These are phyloP conservation scores for Penicillium sp. DNA, from an alignment of 2,329 filamentous ascomycete species.

Conservation along the genomic window DNA sequence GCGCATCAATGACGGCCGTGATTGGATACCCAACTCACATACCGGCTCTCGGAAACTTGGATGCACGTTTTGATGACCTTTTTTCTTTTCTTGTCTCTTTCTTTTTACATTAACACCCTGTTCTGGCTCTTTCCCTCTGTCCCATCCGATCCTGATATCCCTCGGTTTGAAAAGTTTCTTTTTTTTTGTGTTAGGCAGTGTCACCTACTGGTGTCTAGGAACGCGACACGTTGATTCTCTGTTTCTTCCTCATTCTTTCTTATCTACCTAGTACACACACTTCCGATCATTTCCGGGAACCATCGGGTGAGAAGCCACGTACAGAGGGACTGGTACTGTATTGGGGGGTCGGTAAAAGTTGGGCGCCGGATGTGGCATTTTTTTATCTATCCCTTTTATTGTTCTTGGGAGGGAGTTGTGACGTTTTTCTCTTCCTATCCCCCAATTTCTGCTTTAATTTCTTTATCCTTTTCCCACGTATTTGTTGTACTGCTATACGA, in stretches of 20 bases:
- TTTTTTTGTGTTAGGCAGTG: conserved; percentile 35
- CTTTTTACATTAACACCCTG: conserved; percentile 25
- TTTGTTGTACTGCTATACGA: conserved; percentile 1
- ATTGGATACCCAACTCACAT: conserved; percentile 8
- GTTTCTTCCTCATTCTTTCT: conserved; percentile 4
- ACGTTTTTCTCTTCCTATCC: conserved; percentile 11
- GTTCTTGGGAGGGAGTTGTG: conserved; percentile 14
- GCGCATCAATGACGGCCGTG: conserved; percentile 11
- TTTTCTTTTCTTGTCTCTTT: conserved; percentile 26
- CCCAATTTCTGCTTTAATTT: conserved; percentile 3
- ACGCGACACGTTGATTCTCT: conserved; percentile 29
- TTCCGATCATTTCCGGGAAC: background rate
- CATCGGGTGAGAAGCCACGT: background rate
- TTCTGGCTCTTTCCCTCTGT: conserved; percentile 22
- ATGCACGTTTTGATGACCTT: conserved; percentile 40
- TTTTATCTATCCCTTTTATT: conserved; percentile 9
- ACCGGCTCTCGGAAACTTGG: conserved; percentile 30
- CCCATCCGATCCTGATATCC: conserved; percentile 42
- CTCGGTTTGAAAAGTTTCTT: conserved; percentile 41
- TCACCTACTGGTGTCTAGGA: conserved; percentile 34
- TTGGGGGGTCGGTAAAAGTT: conserved; percentile 21
- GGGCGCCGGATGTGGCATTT: conserved; percentile 18
- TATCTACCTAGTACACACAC: conserved; percentile 13
- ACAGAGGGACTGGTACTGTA: background rate
- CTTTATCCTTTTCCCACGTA: background rate